Percentiles rank a stretch among this genome's conserved stretches.
These are phyloP conservation scores for Datura wrightii DNA, from an alignment of 257 asterid genomes.

Conservation along the genomic window DNA sequence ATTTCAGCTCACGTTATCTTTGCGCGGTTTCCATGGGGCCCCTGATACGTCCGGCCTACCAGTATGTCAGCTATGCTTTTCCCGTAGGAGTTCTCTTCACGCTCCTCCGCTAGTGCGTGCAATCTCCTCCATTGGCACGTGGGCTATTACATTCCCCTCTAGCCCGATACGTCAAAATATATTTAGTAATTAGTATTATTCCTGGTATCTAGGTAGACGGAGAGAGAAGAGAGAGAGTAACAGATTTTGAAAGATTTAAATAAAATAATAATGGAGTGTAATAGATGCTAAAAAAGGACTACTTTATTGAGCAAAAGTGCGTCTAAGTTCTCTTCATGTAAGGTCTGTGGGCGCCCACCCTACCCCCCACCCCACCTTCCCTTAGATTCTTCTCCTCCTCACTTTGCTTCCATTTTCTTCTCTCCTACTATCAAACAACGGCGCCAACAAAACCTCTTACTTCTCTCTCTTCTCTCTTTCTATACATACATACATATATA, in stretches of 20 bases:
- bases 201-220: not conserved
- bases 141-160: slow-evolving; percentile 21
- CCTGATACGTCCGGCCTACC: not conserved
- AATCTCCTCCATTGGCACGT: not conserved
- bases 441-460: slow-evolving; percentile 14
- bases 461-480: slow-evolving; percentile 33
- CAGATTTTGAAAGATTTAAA: not conserved
- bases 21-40: not conserved
- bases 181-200: not conserved
- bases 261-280: slow-evolving; percentile 14
- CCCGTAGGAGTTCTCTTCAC: not conserved
- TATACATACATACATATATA: not conserved
- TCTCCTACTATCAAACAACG: slow-evolving; percentile 35
- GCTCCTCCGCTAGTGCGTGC: not conserved
- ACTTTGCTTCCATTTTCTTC: slow-evolving; percentile 31
- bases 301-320: slow-evolving; percentile 58
- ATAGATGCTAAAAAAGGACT: not conserved
- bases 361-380: slow-evolving; percentile 3
- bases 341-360: slow-evolving; percentile 46
- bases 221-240: not conserved
- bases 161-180: not conserved
- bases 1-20: not conserved
- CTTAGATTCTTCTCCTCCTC: slow-evolving; percentile 37
- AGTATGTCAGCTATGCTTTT: not conserved
- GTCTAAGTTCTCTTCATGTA: slow-evolving; percentile 96